These are phyloP conservation scores for Podaxis carcinomalis DNA, from an alignment of 768 basidiomycete genomes.

Conservation along the genomic window DNA sequence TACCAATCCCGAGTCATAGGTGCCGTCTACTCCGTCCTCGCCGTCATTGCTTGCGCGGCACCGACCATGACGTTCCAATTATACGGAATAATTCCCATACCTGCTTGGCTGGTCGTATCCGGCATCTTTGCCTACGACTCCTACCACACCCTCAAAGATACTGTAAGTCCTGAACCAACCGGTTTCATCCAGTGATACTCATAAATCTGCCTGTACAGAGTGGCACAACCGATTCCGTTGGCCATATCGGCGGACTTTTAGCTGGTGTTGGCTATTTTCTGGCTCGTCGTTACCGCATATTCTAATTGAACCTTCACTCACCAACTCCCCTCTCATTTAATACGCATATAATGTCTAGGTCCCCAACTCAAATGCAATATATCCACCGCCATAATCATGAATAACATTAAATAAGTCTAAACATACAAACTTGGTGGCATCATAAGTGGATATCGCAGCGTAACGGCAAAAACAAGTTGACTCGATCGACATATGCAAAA, in stretches of 20 bases:
- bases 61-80: conserved; percentile 64
- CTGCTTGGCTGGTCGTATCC: conserved; percentile 70
- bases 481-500: neutral
- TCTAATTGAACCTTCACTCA: conserved; percentile 1
- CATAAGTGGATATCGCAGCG: conserved; percentile 6
- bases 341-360: neutral
- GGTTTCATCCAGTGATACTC: neutral
- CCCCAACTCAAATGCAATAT: neutral
- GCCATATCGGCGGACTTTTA: conserved; percentile 66
- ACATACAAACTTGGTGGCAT: conserved; percentile 6
- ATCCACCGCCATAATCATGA: neutral
- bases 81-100: conserved; percentile 75
- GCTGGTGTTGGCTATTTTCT: conserved; percentile 57
- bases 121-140: conserved; percentile 64
- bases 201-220: conserved; percentile 30
- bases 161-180: conserved; percentile 23
- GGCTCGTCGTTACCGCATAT: conserved; percentile 30
- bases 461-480: neutral
- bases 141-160: conserved; percentile 38
- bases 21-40: conserved; percentile 66
- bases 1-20: conserved; percentile 33
- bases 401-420: conserved; percentile 8
- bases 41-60: conserved; percentile 67
- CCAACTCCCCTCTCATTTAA: neutral
- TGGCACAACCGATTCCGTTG: conserved; percentile 52